phyloP scores from a whole-genome alignment of 164 flowering plant species.

The Sextonia rubra region DNA sequence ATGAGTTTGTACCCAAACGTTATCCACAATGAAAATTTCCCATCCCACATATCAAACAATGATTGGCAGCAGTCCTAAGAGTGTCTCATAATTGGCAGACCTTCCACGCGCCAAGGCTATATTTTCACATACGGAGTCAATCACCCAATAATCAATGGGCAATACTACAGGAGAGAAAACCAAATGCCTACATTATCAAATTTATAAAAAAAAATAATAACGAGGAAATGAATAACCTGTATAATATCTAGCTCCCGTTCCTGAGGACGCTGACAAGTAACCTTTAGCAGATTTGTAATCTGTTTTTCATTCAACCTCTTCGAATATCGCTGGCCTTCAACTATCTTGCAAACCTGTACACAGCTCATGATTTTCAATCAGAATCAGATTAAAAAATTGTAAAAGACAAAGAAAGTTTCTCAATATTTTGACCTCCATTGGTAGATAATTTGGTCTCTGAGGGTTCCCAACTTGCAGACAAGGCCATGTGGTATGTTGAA shows the following conservation, averaged over 20 bases:
- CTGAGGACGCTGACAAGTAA: constrained; percentile 71
- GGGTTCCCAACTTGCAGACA: constrained; percentile 94
- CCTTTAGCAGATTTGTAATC: constrained; percentile 65
- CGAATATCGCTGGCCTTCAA: constrained; percentile 82
- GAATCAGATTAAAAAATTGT: background rate
- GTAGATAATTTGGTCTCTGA: constrained; percentile 85
- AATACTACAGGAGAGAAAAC: background rate
- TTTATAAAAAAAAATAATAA: background rate
- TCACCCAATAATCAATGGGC: too few species aligned
- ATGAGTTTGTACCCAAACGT: too few species aligned
- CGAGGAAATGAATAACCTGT: constrained; percentile 33
- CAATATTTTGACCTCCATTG: constrained; percentile 76
- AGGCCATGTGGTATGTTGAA: constrained; percentile 83
- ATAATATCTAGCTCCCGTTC: constrained; percentile 66
- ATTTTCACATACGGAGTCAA: too few species aligned
- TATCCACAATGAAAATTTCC: too few species aligned
- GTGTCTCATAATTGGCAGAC: too few species aligned
- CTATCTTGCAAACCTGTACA: constrained; percentile 81
- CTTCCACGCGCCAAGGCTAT: too few species aligned
- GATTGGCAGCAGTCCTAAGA: too few species aligned
- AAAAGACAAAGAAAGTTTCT: background rate
- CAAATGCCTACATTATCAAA: background rate
- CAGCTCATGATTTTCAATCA: background rate
- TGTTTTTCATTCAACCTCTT: constrained; percentile 71
- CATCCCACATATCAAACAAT: too few species aligned